Evolutionary conservation across 2,329 filamentous ascomycete species (phyloP).

Genomic region (Arthrobotrys iridis): DNA sequence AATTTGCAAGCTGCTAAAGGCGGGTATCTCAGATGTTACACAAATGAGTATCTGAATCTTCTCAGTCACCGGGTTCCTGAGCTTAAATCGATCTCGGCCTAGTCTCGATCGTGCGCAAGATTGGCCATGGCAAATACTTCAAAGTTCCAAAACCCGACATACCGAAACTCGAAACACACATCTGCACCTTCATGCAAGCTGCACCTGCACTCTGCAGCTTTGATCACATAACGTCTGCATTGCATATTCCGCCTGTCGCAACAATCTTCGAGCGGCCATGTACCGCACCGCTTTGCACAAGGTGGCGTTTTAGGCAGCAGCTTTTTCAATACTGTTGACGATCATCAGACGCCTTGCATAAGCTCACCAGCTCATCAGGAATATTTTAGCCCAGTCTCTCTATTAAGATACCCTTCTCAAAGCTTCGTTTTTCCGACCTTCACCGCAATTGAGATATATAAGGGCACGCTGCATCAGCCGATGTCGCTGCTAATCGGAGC

Average conservation of each 20-base stretch:
- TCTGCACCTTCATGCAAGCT: neutral
- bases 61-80: no score
- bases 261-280: neutral
- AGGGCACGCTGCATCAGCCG: neutral
- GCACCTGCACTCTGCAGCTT: neutral
- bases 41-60: no score
- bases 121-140: no score
- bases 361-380: no score
- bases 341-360: neutral
- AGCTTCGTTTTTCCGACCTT: slow-evolving; percentile 1
- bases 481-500: slow-evolving; percentile 24
- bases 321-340: neutral
- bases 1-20: no score
- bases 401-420: slow-evolving; percentile 9
- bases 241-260: neutral
- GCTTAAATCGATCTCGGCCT: no score
- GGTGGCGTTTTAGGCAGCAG: slow-evolving; percentile 22
- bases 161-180: no score
- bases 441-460: neutral
- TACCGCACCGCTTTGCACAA: no score
- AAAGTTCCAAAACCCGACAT: neutral
- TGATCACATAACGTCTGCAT: neutral
- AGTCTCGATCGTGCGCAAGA: no score
- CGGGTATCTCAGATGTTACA: no score
- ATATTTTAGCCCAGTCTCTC: slow-evolving; percentile 22